phyloP scores from a whole-genome alignment of 1,284 basidiomycete species.

The Thecaphora frezii region DNA sequence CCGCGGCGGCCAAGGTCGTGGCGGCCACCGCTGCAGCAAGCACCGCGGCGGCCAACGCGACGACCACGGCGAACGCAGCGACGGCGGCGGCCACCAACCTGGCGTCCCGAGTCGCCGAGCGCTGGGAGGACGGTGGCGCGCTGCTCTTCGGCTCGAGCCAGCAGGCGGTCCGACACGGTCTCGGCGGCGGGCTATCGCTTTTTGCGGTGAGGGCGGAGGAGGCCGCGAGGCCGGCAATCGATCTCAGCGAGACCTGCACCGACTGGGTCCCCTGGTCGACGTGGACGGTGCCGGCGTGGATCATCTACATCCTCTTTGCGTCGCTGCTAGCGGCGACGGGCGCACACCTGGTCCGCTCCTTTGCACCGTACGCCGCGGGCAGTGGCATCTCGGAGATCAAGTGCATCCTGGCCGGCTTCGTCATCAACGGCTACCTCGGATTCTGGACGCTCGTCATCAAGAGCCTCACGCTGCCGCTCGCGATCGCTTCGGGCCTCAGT shows the following conservation, averaged over 20 bases:
- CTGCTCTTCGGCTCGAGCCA: not conserved
- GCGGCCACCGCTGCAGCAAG: slow-evolving; percentile 23
- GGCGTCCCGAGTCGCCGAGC: not conserved
- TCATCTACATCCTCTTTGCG: slow-evolving; percentile 84
- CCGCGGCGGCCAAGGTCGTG: slow-evolving; percentile 28
- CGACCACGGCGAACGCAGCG: not conserved
- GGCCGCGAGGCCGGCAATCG: slow-evolving; percentile 4
- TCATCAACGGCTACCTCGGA: slow-evolving; percentile 92
- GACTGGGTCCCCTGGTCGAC: slow-evolving; percentile 93
- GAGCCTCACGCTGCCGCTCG: slow-evolving; percentile 80
- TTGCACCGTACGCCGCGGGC: slow-evolving; percentile 93
- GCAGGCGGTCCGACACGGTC: slow-evolving; percentile 66
- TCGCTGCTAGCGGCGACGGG: slow-evolving; percentile 56
- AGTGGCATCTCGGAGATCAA: slow-evolving; percentile 99
- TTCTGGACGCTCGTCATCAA: slow-evolving; percentile 92
- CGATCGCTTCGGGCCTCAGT: slow-evolving; percentile 89
- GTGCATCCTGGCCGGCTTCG: slow-evolving; percentile 93
- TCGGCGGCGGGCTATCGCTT: slow-evolving; percentile 16
- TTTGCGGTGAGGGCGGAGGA: slow-evolving; percentile 13
- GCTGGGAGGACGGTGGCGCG: not conserved
- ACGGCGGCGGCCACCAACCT: not conserved
- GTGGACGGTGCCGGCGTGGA: slow-evolving; percentile 73
- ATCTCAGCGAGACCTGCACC: slow-evolving; percentile 71
- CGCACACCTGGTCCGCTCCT: slow-evolving; percentile 83
- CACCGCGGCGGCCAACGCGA: not conserved